Evolutionary conservation across 345 rosid genomes (phyloP), one percentile per base, ranked within the genome.

Genomic region (Viola odorata): DNA sequence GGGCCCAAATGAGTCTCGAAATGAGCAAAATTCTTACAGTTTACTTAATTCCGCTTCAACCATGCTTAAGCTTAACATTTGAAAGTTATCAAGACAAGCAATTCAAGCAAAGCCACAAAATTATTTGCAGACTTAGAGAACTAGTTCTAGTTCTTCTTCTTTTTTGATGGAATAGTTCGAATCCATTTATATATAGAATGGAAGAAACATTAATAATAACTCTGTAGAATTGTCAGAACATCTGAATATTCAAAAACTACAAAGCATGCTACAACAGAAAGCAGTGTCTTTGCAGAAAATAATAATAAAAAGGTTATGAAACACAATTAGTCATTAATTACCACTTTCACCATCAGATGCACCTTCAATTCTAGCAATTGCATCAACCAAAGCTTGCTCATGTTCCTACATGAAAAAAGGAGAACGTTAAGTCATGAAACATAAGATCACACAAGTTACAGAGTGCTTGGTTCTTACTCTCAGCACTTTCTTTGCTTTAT

Each of bases 261-360:
- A 65, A 50, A 53, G 58, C 57, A 65, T 49, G 64, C 58, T 70
- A 72, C 83, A 75, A 67, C 63, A 65, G 53, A 67, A 53, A 66
- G 8, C 64, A 37, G 63, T 6, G 59, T 69, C 69, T 67, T 65
- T 55, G 59, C 68, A 55, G 53, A 57, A 67, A 16, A 55, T 60
- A 63, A 59, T 65, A 74, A 69, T 61, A 69, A 75, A 81, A 73
- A 67, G 65, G 74, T 78, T 67, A 75, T 71, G 67, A n/a, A 72
- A 78, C 66, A 81, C 32, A 23, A 23, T 23, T 23, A 65, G 85
- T 71, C 83, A 84, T 80, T 78, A 85, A 44, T 88, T 91, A 86
- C 97, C 99, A 60, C 97, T 91, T 84, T 91, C 98, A 72, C 89
- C 96, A 44, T 91, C 99, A 73, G 98, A 88, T 53, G 92, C 89